phyloP scores from a whole-genome alignment of 1,284 basidiomycete genomes.

The Malassezia sympodialis region DNA sequence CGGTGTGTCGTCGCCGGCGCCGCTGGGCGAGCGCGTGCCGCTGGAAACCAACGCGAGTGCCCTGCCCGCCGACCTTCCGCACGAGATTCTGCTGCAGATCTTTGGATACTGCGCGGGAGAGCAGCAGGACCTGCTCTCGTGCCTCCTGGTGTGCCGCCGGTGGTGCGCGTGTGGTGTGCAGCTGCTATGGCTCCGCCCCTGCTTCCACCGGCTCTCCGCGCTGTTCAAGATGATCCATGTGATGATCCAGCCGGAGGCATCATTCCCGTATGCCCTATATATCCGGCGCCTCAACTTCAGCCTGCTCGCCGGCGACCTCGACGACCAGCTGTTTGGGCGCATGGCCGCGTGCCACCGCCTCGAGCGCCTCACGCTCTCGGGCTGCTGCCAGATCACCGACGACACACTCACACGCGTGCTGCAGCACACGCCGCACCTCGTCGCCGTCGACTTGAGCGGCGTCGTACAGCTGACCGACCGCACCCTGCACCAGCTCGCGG shows the following conservation, averaged over 20 bases:
- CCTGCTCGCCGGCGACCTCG: conserved; percentile 61
- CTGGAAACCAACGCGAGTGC: background rate
- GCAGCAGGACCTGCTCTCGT: conserved; percentile 56
- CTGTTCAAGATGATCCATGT: conserved; percentile 56
- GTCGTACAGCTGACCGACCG: conserved; percentile 45
- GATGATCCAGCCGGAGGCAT: conserved; percentile 50
- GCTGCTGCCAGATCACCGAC: conserved; percentile 65
- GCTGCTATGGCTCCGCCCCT: conserved; percentile 86
- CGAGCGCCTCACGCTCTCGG: conserved; percentile 82
- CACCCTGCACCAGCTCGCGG: conserved; percentile 30
- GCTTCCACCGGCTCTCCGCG: conserved; percentile 61
- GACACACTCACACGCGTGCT: conserved; percentile 63
- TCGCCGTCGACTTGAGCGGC: conserved; percentile 74
- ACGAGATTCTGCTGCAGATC: conserved; percentile 86
- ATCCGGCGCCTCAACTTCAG: conserved; percentile 85
- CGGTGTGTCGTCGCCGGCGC: background rate
- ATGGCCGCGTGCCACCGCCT: conserved; percentile 69
- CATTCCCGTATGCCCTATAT: conserved; percentile 78
- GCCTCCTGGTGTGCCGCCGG: conserved; percentile 64
- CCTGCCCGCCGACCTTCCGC: conserved; percentile 55
- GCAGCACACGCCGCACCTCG: conserved; percentile 62
- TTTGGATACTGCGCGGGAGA: conserved; percentile 72
- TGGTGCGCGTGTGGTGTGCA: conserved; percentile 96
- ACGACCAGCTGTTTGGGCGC: conserved; percentile 65
- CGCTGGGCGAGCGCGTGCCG: background rate